Evolutionary conservation across 768 basidiomycete genomes (phyloP), one percentile per base, ranked within the genome.

Genomic region (Tremella yokohamensis): DNA sequence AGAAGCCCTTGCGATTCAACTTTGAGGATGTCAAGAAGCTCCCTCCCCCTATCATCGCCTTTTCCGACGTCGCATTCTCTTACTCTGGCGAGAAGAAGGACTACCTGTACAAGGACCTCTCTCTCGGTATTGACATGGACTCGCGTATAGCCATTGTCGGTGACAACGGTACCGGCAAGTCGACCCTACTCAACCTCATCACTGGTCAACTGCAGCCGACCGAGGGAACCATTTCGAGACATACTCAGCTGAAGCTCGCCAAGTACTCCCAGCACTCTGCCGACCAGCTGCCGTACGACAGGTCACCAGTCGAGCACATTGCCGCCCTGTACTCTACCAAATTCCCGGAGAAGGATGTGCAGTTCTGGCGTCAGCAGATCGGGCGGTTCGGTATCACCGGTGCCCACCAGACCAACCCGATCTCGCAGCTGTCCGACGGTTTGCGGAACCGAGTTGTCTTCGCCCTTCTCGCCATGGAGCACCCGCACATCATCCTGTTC

Each of bases 181-280:
- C 90, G 48, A 94, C 90, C 12, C 83, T 94, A 48, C 83, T 94
- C 48, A 84, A 93, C 80, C 83, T 96, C 52, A 89, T 99, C 79
- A 98, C 88, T 19, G 82, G 88, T 57, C 82, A 73, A 9, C 82
- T 93, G 39, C 86, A 87, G 57, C 91, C 94, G 1, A 79, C 79
- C 63, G 83, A 87, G 75, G 96, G 96, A 51, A 90, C 89, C 39
- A 76, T 99, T 66, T 88, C 88, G 50, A 90, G 90, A 70, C 96
- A 99, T 76, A 81, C 87, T 42, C 82, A 81, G 18, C 83, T 99
- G 68, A 99, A 99, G 78, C 84, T 99, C 58, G 89, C 92, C 65
- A 99, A 98, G 78, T 99, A 99, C 82, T 91, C 89, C 4, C 96
- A 99, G 80, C 96, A 99, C 81, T 90, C 88, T 54, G 93, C 96